phyloP scores from a whole-genome alignment of 176 grass and related monocot species.

The Triticum turgidum region DNA sequence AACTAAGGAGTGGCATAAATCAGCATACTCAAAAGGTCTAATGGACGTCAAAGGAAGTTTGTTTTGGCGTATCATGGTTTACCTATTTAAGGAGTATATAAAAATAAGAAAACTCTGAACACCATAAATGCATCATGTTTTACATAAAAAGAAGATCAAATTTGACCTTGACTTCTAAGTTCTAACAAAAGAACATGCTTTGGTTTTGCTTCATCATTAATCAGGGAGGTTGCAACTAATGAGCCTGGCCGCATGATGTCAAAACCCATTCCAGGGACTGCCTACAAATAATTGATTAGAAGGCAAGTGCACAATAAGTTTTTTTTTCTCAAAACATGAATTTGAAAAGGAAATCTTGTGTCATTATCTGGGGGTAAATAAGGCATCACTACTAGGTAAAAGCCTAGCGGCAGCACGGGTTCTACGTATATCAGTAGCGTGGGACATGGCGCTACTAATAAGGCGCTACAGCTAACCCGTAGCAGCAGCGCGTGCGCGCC shows the following conservation, averaged over 20 bases:
- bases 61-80: slow-evolving; percentile 80
- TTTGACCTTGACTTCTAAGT: slow-evolving; percentile 80
- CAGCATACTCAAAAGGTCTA: slow-evolving; percentile 91
- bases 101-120: slow-evolving; percentile 38
- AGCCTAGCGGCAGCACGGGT: too few relatives aligned
- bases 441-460: too few relatives aligned
- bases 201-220: slow-evolving; percentile 90
- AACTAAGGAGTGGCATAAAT: slow-evolving; percentile 50
- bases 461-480: too few relatives aligned
- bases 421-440: too few relatives aligned
- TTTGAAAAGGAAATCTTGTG: not conserved
- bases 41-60: slow-evolving; percentile 84
- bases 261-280: slow-evolving; percentile 89
- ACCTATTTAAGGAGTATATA: slow-evolving; percentile 51
- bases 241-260: slow-evolving; percentile 93
- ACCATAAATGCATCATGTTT: not conserved
- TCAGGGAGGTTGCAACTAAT: slow-evolving; percentile 84
- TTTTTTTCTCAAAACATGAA: not conserved
- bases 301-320: not conserved
- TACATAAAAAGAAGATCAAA: slow-evolving; percentile 11
- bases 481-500: too few relatives aligned
- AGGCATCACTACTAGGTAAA: not conserved
- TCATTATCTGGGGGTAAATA: slow-evolving; percentile 73
- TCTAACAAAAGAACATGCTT: slow-evolving; percentile 73
- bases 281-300: slow-evolving; percentile 38